A percentile compares a stretch with the other conserved stretches of the same genome.
phyloP scores from a whole-genome alignment of 306 rosid genomes.

The Medicago lupulina region DNA sequence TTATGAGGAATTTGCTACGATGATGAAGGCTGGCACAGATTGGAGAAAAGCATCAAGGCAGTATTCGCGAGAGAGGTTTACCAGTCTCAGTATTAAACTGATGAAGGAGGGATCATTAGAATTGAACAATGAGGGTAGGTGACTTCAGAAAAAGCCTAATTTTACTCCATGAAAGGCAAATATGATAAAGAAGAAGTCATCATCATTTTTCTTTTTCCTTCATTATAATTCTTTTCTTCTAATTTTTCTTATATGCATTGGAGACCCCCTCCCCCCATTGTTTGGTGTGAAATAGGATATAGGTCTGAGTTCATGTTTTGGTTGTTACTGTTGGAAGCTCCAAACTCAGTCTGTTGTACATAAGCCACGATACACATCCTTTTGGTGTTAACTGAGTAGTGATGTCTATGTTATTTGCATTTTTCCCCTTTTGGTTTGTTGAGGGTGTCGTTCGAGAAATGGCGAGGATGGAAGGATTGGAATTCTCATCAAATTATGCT shows the following conservation, averaged over 20 bases:
- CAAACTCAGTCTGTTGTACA: neutral
- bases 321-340: neutral
- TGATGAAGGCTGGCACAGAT: slow-evolving; percentile 97
- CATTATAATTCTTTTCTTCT: slow-evolving; percentile 40
- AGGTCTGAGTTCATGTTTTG: slow-evolving; percentile 18
- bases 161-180: slow-evolving; percentile 41
- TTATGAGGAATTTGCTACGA: slow-evolving; percentile 80
- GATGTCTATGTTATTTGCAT: slow-evolving; percentile 39
- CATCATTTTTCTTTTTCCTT: slow-evolving; percentile 28
- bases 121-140: slow-evolving; percentile 39
- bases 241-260: slow-evolving; percentile 27
- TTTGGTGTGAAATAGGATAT: slow-evolving; percentile 46
- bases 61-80: slow-evolving; percentile 90
- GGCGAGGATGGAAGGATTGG: slow-evolving; percentile 32
- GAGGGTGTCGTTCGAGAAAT: slow-evolving; percentile 32
- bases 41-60: slow-evolving; percentile 98
- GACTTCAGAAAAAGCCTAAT: slow-evolving; percentile 33
- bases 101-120: slow-evolving; percentile 75
- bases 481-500: slow-evolving; percentile 41
- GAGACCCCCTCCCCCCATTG: slow-evolving; percentile 26
- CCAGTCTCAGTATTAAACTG: slow-evolving; percentile 68
- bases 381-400: slow-evolving; percentile 21
- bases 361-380: neutral
- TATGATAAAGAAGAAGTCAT: slow-evolving; percentile 33
- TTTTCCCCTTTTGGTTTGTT: slow-evolving; percentile 40